Evolutionary conservation across 1,284 basidiomycete species (phyloP).

Genomic region (Wallemia hederae): DNA sequence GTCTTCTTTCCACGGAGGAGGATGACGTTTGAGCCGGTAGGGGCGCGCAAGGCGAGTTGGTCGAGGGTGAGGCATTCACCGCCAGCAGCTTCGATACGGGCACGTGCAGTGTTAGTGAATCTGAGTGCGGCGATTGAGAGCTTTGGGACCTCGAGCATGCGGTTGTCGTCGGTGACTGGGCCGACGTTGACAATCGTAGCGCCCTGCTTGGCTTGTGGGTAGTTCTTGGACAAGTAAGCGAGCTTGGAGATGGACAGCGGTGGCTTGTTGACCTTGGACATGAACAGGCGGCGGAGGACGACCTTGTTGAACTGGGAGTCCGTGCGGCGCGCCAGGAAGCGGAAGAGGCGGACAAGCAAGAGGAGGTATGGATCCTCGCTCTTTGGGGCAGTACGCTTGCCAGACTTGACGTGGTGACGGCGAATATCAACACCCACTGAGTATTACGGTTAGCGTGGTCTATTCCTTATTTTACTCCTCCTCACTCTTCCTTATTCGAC

Average conservation of each 20-base stretch:
- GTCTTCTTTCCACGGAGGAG: constrained; percentile 75
- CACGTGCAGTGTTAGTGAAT: constrained; percentile 75
- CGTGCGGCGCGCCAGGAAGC: constrained; percentile 92
- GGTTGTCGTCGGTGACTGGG: constrained; percentile 87
- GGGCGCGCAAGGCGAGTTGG: constrained; percentile 76
- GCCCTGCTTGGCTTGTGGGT: constrained; percentile 31
- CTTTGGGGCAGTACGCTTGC: constrained; percentile 75
- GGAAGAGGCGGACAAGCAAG: constrained; percentile 96
- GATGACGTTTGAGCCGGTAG: constrained; percentile 84
- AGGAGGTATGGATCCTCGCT: constrained; percentile 98
- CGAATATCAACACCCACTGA: constrained; percentile 75
- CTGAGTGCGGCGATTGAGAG: constrained; percentile 77
- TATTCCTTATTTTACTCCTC: neutral
- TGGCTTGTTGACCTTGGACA: constrained; percentile 90
- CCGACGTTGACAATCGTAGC: constrained; percentile 77
- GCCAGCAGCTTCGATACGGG: constrained; percentile 79
- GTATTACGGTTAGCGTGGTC: neutral
- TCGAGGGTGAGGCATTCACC: constrained; percentile 88
- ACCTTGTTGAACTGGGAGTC: constrained; percentile 94
- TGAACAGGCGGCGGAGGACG: constrained; percentile 84
- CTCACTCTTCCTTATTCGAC: neutral
- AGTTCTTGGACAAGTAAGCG: constrained; percentile 41
- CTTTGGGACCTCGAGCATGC: constrained; percentile 62
- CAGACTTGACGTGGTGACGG: constrained; percentile 97
- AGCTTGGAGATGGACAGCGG: constrained; percentile 82